Percentiles rank a stretch among this genome's conserved stretches.
Evolutionary conservation across 768 basidiomycete species (phyloP).

Genomic region (Lentinula sp.): DNA sequence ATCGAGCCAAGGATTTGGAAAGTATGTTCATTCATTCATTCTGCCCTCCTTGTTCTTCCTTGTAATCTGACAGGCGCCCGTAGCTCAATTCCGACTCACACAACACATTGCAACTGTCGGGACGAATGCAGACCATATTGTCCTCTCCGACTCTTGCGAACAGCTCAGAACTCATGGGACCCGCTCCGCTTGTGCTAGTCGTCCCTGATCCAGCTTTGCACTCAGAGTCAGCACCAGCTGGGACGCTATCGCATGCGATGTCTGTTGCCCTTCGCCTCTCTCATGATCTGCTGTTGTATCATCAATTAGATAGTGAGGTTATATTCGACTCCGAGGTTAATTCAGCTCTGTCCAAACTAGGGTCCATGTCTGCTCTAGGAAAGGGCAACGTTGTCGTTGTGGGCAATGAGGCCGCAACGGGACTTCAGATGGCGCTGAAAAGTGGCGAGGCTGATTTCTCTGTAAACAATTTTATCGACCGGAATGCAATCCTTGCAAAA

Average conservation of each 20-base stretch:
- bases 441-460: not conserved
- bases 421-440: not conserved
- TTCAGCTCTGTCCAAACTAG: conserved; percentile 7
- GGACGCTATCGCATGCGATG: conserved; percentile 11
- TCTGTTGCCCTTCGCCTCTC: conserved; percentile 61
- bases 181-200: conserved; percentile 48
- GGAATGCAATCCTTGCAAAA: conserved; percentile 19
- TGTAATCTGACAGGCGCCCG: not conserved
- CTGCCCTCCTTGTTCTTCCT: not conserved
- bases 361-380: conserved; percentile 16
- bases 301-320: conserved; percentile 65
- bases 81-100: not conserved
- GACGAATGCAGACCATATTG: conserved; percentile 65
- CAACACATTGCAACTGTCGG: conserved; percentile 25
- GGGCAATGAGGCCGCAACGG: conserved; percentile 29
- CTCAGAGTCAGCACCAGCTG: conserved; percentile 15
- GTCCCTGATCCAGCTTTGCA: conserved; percentile 29
- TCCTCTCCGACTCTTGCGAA: conserved; percentile 22
- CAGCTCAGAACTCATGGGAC: conserved; percentile 9
- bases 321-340: conserved; percentile 33
- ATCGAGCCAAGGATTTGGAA: conserved; percentile 18
- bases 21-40: not conserved
- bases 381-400: conserved; percentile 56
- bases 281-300: conserved; percentile 61
- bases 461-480: not conserved